A percentile compares a stretch with the other conserved stretches of the same genome.
phyloP scores from a whole-genome alignment of 768 basidiomycete genomes.

The Pisolithus marmoratus region DNA sequence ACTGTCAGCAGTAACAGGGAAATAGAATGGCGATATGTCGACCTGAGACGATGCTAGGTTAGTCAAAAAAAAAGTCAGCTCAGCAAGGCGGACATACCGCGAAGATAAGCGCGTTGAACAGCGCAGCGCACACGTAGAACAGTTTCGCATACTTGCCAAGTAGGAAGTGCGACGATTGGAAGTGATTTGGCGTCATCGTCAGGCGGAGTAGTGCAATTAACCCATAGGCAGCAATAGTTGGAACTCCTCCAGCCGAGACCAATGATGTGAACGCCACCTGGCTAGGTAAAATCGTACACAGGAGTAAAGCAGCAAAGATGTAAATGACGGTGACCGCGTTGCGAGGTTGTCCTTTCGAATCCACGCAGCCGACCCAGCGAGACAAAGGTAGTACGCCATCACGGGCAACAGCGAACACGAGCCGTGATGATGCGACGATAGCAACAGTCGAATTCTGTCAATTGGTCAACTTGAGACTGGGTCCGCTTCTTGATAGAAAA shows the following conservation, averaged over 20 bases:
- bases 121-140: conserved; percentile 60
- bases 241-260: conserved; percentile 79
- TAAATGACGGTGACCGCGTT: conserved; percentile 88
- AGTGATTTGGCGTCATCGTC: conserved; percentile 70
- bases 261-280: conserved; percentile 91
- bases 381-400: conserved; percentile 88
- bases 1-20: conserved; percentile 67
- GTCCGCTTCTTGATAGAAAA: neutral
- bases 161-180: conserved; percentile 67
- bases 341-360: conserved; percentile 63
- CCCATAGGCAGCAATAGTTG: conserved; percentile 85
- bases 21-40: conserved; percentile 82
- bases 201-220: conserved; percentile 74
- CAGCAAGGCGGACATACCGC: conserved; percentile 42
- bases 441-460: conserved; percentile 78
- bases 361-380: conserved; percentile 75
- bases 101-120: conserved; percentile 75
- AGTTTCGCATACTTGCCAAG: conserved; percentile 61
- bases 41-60: conserved; percentile 38
- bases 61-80: neutral
- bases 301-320: conserved; percentile 62
- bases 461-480: neutral
- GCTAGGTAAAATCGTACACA: conserved; percentile 88
- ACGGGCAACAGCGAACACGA: conserved; percentile 90
- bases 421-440: conserved; percentile 82